Evolutionary conservation across 371 early-diverging fungal species (phyloP), one percentile per base, ranked within the genome.

Genomic region (Lichtheimia hyalospora): DNA sequence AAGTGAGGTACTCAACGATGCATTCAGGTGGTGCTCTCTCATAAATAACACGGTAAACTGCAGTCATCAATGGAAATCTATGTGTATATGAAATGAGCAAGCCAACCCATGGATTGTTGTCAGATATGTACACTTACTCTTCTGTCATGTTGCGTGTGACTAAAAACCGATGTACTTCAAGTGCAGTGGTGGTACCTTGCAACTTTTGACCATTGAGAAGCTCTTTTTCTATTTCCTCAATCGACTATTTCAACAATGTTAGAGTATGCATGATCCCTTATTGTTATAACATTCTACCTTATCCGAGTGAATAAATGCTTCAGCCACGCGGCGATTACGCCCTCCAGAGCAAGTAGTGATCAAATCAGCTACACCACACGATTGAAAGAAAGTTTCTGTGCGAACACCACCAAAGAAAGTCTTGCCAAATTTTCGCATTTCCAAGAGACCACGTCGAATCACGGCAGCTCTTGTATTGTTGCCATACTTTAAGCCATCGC

Each of bases 391-490:
- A 7, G 96, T 96, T 64, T 89, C 91, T 46, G 91, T 89, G 48
- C 84, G 85, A 25, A 94, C 92, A 62, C 91, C 90, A 53, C 75
- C 68, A 69, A 91, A 89, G 62, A 92, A 92, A 46, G 80, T 75
- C 61, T 95, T 82, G 4, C 92, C 87, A 76, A 97, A 97, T 64
- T 90, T 92, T 58, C 88, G 87, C 91, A 99, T 99, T 73, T 99
- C 99, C 61, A 93, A 68, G 42, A 99, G 76, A 20, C 99, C 99
- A 50, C 93, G 90, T 55, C 99, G 89, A 58, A 99, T 95, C 44
- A 99, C 87, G 23, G 99, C 97, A 0, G 97, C 94, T 71, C 95
- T 95, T 25, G 99, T 94, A 78, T 99, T 99, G 68, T 91, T 91
- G 42, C 98, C 97, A 46, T 85, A 69, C 34, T 52, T 51, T 39